Evolutionary conservation across 495 filamentous ascomycete genomes (phyloP), one percentile per base, ranked within the genome.

Genomic region (Viridothelium virens): DNA sequence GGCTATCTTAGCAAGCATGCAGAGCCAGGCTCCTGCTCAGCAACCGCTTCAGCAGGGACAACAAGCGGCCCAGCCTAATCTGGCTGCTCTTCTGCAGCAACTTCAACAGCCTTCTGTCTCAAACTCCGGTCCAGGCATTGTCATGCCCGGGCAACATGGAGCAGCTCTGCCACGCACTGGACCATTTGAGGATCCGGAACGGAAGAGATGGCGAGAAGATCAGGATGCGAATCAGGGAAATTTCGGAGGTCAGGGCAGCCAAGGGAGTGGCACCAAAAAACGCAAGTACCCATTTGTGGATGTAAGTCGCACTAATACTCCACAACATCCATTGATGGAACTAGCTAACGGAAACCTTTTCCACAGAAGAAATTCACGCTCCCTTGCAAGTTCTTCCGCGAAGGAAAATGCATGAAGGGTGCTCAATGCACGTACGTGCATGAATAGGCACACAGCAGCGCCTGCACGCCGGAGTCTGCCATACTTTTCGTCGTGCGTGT

Each of bases 341-440:
- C 48, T 41, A 46, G 67, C 62, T 31, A 38, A 63, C 37, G 18
- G 65, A n/a, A 61, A 61, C 46, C 5, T 9, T 12, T 67, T 59
- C n/a, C 68, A 63, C 61, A 69, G 68, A 66, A 72, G 47, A 73
- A 76, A 67, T 75, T 73, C 39, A 65, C 73, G 9, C 56, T 74
- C 71, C 82, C 89, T 16, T 96, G 92, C 77, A 84, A 82, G 61
- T 96, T 91, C 76, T 96, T 82, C 80, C 79, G 82, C 5, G 83
- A 89, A 65, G 91, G 91, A 16, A 87, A 87, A 74, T 96, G 92
- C 76, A 80, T 81, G 18, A 94, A 96, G 75, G 92, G 92, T 3
- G 88, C 89, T 18, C 87, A 88, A 41, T 96, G 92, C 74, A 94
- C 90, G 1, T 96, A 86, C 77, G 81, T 89, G 56, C 92, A 96